A percentile compares a stretch with the other conserved stretches of the same genome.
These are phyloP conservation scores for Fusarium veterinarium DNA, from an alignment of 2,329 filamentous ascomycete species.

Conservation along the genomic window DNA sequence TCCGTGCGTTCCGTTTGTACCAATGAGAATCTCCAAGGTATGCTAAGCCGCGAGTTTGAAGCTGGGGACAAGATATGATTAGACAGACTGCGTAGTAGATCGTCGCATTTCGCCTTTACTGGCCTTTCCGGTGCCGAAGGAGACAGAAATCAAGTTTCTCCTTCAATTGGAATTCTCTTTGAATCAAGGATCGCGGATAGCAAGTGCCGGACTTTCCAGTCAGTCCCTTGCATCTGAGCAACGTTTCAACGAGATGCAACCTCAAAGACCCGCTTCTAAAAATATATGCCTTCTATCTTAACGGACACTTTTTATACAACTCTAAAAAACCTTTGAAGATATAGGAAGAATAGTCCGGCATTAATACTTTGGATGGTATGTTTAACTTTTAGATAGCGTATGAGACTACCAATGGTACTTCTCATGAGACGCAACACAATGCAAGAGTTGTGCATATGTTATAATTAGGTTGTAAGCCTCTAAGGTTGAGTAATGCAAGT, in stretches of 20 bases:
- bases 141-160: neutral
- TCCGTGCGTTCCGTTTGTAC: neutral
- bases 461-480: neutral
- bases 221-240: neutral
- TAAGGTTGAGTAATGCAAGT: neutral
- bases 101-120: neutral
- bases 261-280: neutral
- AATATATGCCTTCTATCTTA: neutral
- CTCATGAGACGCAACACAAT: neutral
- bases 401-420: rapidly evolving
- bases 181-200: neutral
- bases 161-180: neutral
- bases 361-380: neutral
- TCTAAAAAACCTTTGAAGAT: no score
- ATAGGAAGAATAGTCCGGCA: neutral
- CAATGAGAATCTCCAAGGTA: neutral
- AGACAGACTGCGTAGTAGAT: neutral
- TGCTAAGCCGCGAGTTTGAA: neutral
- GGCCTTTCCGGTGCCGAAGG: neutral
- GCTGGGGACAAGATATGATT: neutral
- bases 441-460: neutral
- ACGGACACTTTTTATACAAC: no score
- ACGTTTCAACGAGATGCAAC: neutral
- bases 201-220: neutral
- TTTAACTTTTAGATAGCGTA: neutral